These are phyloP conservation scores for Arctium minus DNA, from an alignment of 129 eudicot species.

Conservation along the genomic window DNA sequence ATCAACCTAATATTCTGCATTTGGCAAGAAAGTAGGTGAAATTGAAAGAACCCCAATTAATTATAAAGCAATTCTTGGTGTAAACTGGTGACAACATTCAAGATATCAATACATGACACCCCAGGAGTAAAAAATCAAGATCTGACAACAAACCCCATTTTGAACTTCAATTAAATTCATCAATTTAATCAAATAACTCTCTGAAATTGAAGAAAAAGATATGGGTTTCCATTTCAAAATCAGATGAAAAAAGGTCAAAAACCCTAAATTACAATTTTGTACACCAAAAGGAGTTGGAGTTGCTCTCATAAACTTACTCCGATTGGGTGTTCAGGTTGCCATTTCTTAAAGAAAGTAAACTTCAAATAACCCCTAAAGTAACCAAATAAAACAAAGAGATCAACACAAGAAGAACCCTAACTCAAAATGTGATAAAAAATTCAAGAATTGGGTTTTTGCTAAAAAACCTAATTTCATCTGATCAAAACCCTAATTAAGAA, in stretches of 20 bases:
- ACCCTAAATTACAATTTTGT: conserved; percentile 13
- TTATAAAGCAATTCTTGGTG: conserved; percentile 12
- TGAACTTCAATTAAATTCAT: neutral
- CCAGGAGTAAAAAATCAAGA: conserved; percentile 8
- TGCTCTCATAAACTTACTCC: conserved; percentile 6
- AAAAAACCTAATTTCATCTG: neutral
- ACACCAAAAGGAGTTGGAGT: neutral
- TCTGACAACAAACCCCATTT: conserved; percentile 19
- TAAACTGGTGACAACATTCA: conserved; percentile 11
- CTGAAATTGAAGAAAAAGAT: neutral
- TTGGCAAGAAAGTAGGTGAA: conserved; percentile 24
- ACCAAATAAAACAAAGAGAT: conserved; percentile 19
- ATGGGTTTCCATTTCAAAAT: conserved; percentile 2
- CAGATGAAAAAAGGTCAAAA: conserved; percentile 8
- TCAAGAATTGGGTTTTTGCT: neutral
- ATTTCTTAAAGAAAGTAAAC: neutral
- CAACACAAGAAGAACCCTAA: conserved; percentile 12
- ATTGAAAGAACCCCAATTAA: conserved; percentile 1
- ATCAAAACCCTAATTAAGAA: conserved; percentile 13
- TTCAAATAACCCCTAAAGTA: conserved; percentile 8
- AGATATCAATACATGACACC: conserved; percentile 4
- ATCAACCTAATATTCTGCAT: conserved; percentile 45
- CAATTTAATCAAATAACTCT: conserved; percentile 4
- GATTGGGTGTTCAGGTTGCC: conserved; percentile 6
- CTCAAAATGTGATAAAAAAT: conserved; percentile 1